phyloP scores from a whole-genome alignment of 1,284 basidiomycete species.

The Dichomitus squalens region DNA sequence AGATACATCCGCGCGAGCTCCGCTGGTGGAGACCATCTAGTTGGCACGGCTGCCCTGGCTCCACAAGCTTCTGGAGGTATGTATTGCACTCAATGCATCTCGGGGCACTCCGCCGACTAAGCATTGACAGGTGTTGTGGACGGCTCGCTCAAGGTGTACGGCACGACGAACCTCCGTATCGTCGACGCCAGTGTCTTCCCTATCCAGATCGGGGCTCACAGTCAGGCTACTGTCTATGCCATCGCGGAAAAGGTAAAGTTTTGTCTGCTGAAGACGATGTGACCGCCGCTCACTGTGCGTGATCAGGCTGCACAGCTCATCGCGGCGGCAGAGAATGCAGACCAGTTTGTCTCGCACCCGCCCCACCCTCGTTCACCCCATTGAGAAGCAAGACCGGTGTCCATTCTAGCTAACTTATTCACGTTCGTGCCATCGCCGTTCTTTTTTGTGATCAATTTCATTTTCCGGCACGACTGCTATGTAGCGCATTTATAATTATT shows the following conservation, averaged over 20 bases:
- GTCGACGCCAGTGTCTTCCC: slow-evolving; percentile 33
- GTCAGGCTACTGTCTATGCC: slow-evolving; percentile 11
- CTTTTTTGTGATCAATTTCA: too few relatives aligned
- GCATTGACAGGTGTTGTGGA: slow-evolving; percentile 47
- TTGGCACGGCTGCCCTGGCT: slow-evolving; percentile 1
- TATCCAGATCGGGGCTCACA: slow-evolving; percentile 18
- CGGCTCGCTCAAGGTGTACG: slow-evolving; percentile 41
- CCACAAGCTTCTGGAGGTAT: not conserved
- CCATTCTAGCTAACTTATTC: too few relatives aligned
- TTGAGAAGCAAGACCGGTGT: too few relatives aligned
- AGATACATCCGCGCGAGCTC: not conserved
- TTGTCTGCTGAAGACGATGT: too few relatives aligned
- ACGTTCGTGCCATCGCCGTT: too few relatives aligned
- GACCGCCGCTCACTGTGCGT: too few relatives aligned
- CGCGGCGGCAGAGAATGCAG: too few relatives aligned
- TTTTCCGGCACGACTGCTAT: too few relatives aligned
- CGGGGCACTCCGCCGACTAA: not conserved
- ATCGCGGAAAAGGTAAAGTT: not conserved
- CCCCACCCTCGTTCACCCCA: too few relatives aligned
- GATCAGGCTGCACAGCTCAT: too few relatives aligned
- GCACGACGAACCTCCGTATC: slow-evolving; percentile 37
- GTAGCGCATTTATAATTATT: too few relatives aligned
- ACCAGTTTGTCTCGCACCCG: too few relatives aligned
- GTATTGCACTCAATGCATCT: not conserved
- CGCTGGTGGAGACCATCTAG: not conserved